Base-by-base conservation (phyloP, 306 rosid genomes). In the Sicyos edulis region DNA sequence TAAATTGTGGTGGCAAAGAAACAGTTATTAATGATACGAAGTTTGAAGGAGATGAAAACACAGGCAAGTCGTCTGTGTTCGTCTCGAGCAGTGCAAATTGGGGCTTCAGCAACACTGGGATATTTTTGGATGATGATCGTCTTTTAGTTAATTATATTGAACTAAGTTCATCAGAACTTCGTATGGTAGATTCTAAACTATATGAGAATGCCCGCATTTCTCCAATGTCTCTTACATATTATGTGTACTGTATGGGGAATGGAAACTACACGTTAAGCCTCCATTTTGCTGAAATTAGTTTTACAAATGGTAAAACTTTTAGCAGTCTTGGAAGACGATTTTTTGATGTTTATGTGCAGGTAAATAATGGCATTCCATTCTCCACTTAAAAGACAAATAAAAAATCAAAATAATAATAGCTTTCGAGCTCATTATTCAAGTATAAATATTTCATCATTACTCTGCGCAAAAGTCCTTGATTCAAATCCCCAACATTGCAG, bases 271-370 rank as follows among this genome's bases (percentile, higher is more conserved):
- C n/a, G n/a, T n/a, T n/a, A n/a, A n/a, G n/a, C n/a, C n/a, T n/a
- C n/a, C n/a, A n/a, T n/a, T n/a, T n/a, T n/a, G n/a, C n/a, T n/a
- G n/a, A n/a, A n/a, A n/a, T n/a, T n/a, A n/a, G n/a, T n/a, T n/a
- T n/a, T n/a, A n/a, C n/a, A n/a, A n/a, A n/a, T n/a, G n/a, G n/a
- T n/a, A n/a, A n/a, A n/a, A n/a, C n/a, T n/a, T n/a, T n/a, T n/a
- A n/a, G n/a, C n/a, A n/a, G n/a, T n/a, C n/a, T n/a, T n/a, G n/a
- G n/a, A n/a, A n/a, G n/a, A n/a, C n/a, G n/a, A n/a, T 68, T 88
- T 61, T 88, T 90, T 20, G 88, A 90, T 75, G 82, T 88, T 55
- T 88, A 78, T 56, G 56, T 83, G 52, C 87, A 83, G 87, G 87
- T 80, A 64, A 7, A 29, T 9, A 12, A 29, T 42, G 11, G 7